Evolutionary conservation across 192 early-diverging fungal species (phyloP).

Genomic region (Umbelopsis vinacea): DNA sequence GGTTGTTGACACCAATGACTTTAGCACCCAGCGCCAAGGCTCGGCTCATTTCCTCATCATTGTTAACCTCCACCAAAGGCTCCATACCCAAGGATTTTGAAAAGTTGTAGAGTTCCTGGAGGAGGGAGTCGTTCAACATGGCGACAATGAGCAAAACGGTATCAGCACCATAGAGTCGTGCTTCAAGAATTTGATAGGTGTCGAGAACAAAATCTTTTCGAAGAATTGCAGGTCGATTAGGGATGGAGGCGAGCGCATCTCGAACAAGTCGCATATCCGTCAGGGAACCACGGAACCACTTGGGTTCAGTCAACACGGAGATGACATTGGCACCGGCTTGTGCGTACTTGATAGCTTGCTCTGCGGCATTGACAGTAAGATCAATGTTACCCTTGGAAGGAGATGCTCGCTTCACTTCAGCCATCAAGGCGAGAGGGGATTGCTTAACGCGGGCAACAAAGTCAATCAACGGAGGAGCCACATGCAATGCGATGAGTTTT

Average conservation of each 20-base stretch:
- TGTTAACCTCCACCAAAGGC: constrained; percentile 98
- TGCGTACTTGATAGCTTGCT: constrained; percentile 87
- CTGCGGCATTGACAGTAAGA: constrained; percentile 79
- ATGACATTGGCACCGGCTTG: constrained; percentile 90
- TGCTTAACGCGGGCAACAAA: constrained; percentile 74
- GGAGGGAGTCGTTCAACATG: constrained; percentile 75
- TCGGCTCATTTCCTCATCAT: constrained; percentile 83
- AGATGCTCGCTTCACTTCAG: constrained; percentile 98
- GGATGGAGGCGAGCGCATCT: constrained; percentile 58
- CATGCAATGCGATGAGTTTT: constrained; percentile 66
- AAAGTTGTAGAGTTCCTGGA: constrained; percentile 73
- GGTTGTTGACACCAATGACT: constrained; percentile 98
- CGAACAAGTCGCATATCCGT: constrained; percentile 93
- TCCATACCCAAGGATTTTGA: constrained; percentile 89
- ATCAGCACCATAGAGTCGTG: constrained; percentile 94
- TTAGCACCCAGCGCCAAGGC: constrained; percentile 82
- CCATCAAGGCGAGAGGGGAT: constrained; percentile 77
- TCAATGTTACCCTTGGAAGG: constrained; percentile 95
- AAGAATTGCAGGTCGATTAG: constrained; percentile 88
- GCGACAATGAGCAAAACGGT: constrained; percentile 96
- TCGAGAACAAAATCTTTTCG: constrained; percentile 98
- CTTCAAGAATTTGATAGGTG: constrained; percentile 96
- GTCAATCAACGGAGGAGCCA: constrained; percentile 79
- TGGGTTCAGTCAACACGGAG: constrained; percentile 97
- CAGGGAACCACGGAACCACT: constrained; percentile 97